These are phyloP conservation scores for Colletotrichum trifolii DNA, from an alignment of 2,329 filamentous ascomycete species.

Conservation along the genomic window DNA sequence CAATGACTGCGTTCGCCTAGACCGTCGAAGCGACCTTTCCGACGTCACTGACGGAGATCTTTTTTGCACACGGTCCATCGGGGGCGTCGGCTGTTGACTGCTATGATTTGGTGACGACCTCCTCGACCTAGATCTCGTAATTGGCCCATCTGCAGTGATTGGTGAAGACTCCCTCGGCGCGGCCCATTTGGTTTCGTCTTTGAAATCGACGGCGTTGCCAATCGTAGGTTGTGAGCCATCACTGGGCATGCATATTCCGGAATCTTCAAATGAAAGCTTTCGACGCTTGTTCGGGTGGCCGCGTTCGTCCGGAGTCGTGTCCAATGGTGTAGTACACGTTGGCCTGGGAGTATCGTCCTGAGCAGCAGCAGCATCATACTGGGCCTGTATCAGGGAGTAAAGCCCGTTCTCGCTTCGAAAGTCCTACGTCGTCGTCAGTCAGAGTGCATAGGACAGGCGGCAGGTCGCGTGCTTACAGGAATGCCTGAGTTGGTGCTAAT, in stretches of 20 bases:
- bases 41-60: not conserved
- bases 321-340: slow-evolving; percentile 16
- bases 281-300: slow-evolving; percentile 47
- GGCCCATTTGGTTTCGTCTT: not conserved
- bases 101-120: not conserved
- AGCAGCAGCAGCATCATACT: slow-evolving; percentile 67
- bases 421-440: slow-evolving; percentile 59
- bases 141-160: not conserved
- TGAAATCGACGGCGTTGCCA: not conserved
- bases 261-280: slow-evolving; percentile 43
- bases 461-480: slow-evolving; percentile 62
- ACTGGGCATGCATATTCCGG: slow-evolving; percentile 24
- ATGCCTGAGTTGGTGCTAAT: slow-evolving; percentile 83
- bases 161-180: not conserved
- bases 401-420: slow-evolving; percentile 79
- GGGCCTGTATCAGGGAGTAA: slow-evolving; percentile 77
- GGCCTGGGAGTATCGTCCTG: slow-evolving; percentile 28
- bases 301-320: slow-evolving; percentile 32
- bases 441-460: not conserved
- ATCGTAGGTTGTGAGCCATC: slow-evolving; percentile 10
- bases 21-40: not conserved
- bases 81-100: not conserved
- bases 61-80: not conserved
- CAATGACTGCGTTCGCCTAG: slow-evolving; percentile 21
- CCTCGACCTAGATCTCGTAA: slow-evolving; percentile 12